Base-by-base conservation (phyloP, 176 grass and related monocot genomes). In the Miscanthus lutarioriparius region DNA sequence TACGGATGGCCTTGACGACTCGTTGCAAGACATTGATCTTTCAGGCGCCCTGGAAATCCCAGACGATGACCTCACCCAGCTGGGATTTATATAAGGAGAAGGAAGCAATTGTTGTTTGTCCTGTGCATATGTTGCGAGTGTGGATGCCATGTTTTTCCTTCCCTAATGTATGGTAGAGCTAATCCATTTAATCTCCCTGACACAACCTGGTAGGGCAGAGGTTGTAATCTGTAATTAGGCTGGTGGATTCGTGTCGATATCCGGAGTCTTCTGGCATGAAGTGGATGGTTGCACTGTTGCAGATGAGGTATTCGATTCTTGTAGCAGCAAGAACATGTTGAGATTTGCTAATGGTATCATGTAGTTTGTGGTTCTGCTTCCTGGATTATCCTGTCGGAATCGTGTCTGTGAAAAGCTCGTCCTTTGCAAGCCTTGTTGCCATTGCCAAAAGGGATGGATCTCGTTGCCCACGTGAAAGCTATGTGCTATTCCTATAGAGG, bases 51-150 rank as follows among this genome's bases (percentile, higher is more conserved):
- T 94, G 10, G 85, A 94, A 37, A 86, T 94, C 38, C 92, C 92
- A 9, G 77, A 86, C 17, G 92, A 94, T 67, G 92, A 94, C 76
- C 86, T 94, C n/a, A 88, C 86, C 7, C 86, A 94, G 38, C 81
- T 94, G n/a, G 89, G 84, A 71, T 88, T 94, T 59, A 86, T 94
- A 2, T 94, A 85, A 85, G 45, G 58, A 70, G 71, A 85, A 38
- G 62, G 32, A 15, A 40, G 43, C 36, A 14, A 49, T 70, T 73
- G 49, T 73, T 73, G 49, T 81, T 80, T 79, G 17, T 66, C 53
- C 22, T 86, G 88, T 88, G 80, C 64, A 91, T 91, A 86, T 72
- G 58, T 47, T 35, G 23, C 51, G 40, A 86, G 53, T 35, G 64
- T 83, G 51, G 51, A 75, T 66, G 25, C 70, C 81, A 81, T 79